phyloP scores from a whole-genome alignment of 768 basidiomycete species.

The Boletus reticuloceps region DNA sequence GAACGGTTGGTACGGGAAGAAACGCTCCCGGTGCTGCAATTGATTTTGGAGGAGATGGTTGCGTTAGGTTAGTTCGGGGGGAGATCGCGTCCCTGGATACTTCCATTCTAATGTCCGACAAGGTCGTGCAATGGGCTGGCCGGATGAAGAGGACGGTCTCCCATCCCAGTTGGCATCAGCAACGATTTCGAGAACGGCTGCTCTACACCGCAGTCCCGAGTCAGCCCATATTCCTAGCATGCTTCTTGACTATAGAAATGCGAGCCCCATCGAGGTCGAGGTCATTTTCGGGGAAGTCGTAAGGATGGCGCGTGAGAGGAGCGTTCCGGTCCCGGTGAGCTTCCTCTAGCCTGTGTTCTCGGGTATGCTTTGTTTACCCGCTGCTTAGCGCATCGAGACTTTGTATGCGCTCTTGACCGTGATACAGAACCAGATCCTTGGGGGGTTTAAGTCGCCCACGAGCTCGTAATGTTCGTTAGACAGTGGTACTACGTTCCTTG shows the following conservation, averaged over 20 bases:
- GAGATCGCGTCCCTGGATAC: not conserved
- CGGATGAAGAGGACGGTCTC: conserved; percentile 44
- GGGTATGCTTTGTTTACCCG: not conserved
- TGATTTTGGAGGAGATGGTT: conserved; percentile 45
- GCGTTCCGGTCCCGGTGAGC: conserved; percentile 14
- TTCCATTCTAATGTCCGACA: conserved; percentile 1
- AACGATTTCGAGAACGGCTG: conserved; percentile 39
- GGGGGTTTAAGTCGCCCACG: conserved; percentile 22
- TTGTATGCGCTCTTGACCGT: conserved; percentile 57
- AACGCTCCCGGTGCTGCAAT: conserved; percentile 47
- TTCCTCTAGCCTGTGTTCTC: not conserved
- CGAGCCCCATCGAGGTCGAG: conserved; percentile 64
- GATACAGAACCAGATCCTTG: conserved; percentile 60
- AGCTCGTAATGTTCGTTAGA: not conserved
- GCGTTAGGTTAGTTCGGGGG: conserved; percentile 33
- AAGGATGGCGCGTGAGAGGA: conserved; percentile 14
- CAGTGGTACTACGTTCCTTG: not conserved
- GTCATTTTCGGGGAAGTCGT: conserved; percentile 58
- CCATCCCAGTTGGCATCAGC: conserved; percentile 41
- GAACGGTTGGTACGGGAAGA: conserved; percentile 40
- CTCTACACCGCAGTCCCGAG: conserved; percentile 40
- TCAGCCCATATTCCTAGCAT: conserved; percentile 56
- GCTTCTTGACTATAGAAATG: conserved; percentile 51
- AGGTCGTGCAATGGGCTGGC: conserved; percentile 35
- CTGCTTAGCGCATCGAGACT: conserved; percentile 53